Conservation (phyloP, 2,329 filamentous ascomycete genomes). For the Aspergillus tubingensis region DNA sequence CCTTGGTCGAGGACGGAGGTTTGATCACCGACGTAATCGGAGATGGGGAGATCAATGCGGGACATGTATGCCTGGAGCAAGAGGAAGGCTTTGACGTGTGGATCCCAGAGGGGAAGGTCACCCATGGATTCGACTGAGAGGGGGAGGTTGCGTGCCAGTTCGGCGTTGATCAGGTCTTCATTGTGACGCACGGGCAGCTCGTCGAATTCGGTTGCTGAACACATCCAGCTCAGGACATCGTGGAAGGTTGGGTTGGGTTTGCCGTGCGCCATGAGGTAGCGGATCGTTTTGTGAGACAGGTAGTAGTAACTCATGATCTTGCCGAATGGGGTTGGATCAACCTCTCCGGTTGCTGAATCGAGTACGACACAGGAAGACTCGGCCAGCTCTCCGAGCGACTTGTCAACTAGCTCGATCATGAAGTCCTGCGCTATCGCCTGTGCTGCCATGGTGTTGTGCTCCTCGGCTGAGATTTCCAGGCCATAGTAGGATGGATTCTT, state of each 20-base stretch:
- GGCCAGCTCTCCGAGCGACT: conserved; percentile 77
- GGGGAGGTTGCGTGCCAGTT: conserved; percentile 80
- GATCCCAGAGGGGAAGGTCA: conserved; percentile 89
- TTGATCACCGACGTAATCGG: conserved; percentile 96
- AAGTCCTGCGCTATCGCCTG: conserved; percentile 89
- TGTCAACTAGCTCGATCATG: conserved; percentile 90
- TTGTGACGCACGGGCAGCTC: conserved; percentile 97
- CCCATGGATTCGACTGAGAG: conserved; percentile 64
- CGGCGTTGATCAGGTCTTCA: conserved; percentile 93
- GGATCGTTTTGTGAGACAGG: conserved; percentile 90
- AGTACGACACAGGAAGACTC: conserved; percentile 81
- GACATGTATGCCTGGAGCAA: conserved; percentile 94
- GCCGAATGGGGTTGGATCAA: conserved; percentile 85
- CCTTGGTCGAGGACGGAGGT: conserved; percentile 86
- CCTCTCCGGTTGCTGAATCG: conserved; percentile 76
- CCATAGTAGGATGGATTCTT: conserved; percentile 99
- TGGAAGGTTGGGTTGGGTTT: conserved; percentile 75
- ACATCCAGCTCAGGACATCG: conserved; percentile 90
- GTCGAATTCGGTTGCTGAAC: conserved; percentile 89
- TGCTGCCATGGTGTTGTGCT: conserved; percentile 83
- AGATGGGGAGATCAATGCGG: conserved; percentile 86
- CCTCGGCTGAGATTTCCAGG: conserved; percentile 86
- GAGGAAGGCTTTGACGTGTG: conserved; percentile 93
- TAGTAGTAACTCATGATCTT: conserved; percentile 99
- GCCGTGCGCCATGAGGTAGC: conserved; percentile 75